Conservation (phyloP, 495 filamentous ascomycete genomes). For the Halenospora varia region DNA sequence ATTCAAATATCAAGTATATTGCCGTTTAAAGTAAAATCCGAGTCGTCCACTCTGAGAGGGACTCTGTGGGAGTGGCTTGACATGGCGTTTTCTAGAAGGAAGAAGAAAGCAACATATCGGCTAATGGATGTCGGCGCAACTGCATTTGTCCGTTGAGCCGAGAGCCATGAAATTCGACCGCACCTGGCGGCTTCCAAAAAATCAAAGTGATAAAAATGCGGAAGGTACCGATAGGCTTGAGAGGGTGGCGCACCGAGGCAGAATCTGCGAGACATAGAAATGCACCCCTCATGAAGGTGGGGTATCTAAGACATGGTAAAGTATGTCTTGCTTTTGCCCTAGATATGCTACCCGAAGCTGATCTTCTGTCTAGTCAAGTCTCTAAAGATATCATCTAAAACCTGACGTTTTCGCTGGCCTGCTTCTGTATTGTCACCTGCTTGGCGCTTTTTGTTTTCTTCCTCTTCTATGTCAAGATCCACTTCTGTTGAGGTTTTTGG, state of each 20-base stretch:
- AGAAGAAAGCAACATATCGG: neutral
- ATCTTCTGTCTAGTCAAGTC: conserved; percentile 49
- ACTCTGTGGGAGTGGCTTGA: neutral
- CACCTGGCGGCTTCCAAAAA: neutral
- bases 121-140: neutral
- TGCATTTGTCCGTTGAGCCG: no score
- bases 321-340: neutral
- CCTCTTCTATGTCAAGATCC: conserved; percentile 38
- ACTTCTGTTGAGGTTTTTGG: conserved; percentile 45
- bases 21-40: no score
- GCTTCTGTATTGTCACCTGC: conserved; percentile 26
- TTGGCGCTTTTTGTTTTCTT: conserved; percentile 19
- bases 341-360: conserved; percentile 36
- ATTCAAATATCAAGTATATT: no score
- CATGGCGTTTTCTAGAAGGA: neutral
- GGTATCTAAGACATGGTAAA: no score
- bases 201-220: neutral
- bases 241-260: no score
- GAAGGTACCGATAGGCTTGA: neutral
- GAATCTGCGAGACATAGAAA: no score
- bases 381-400: conserved; percentile 54
- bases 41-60: neutral
- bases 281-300: no score
- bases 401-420: conserved; percentile 49
- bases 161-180: no score